Evolutionary conservation across 352 stramenopile species (phyloP), one percentile per base, ranked within the genome.

Genomic region (Phytophthora colocasiae): DNA sequence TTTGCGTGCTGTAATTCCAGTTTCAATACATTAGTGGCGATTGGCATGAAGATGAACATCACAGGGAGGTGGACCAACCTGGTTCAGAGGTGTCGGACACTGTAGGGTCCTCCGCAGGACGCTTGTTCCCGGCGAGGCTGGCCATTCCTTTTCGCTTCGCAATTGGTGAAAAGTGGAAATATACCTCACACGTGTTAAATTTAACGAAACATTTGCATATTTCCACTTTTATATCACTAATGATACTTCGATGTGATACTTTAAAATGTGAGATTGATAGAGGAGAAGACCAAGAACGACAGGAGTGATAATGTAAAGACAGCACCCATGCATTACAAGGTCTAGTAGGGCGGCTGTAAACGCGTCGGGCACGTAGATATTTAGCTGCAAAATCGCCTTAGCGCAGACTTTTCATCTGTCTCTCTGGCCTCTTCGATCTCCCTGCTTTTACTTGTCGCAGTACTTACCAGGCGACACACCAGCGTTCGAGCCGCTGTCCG

Each of bases 61-160:
- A 6, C 31, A 22, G 24, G 17, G n/a, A 50, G 24, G 29, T 15
- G 29, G 32, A 19, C 27, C 38, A 34, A 78, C 70, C 70, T 65
- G 61, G 60, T 22, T 66, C 40, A 24, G 40, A 15, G 34, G 6
- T 26, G 52, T 72, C 51, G 39, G 41, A 17, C 14, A 32, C 31
- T 12, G 49, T 12, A 5, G 63, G 58, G 41, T 27, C 63, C 43
- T 74, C 63, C 7, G 65, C 56, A 14, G 31, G 44, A 29, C 73
- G 73, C 51, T 81, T 81, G 22, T 36, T 71, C 36, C 73, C 69
- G 11, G 51, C 45, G 17, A 72, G 55, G 54, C 34, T 77, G 46
- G 61, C 69, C 72, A 75, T 80, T 77, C 55, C 63, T 77, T 78
- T 78, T 22, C 22, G 22, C 22, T 22, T 73, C 26, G 22, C 22